These are phyloP conservation scores for Nicotiana sylvestris DNA, from an alignment of 257 asterid species.

Conservation along the genomic window DNA sequence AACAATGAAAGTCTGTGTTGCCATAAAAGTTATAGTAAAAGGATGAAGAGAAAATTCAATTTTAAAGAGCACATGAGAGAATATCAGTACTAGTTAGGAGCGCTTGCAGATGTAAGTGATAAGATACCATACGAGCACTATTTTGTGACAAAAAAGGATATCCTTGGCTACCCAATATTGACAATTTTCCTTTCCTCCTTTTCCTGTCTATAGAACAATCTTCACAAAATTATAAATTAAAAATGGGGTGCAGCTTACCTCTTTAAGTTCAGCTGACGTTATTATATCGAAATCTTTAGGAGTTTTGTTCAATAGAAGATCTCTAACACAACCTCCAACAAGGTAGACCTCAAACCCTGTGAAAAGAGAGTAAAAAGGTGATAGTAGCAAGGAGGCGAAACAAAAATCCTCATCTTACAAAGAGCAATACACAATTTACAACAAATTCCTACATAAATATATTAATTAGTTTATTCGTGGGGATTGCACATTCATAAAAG, in stretches of 20 bases:
- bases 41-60: not conserved
- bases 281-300: conserved; percentile 28
- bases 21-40: not conserved
- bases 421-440: not conserved
- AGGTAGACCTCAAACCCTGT: conserved; percentile 31
- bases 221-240: too few relatives aligned
- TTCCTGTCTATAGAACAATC: not conserved
- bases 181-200: not conserved
- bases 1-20: not conserved
- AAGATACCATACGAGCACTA: not conserved
- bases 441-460: not conserved
- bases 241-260: conserved; percentile 11
- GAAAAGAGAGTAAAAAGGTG: not conserved
- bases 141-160: not conserved
- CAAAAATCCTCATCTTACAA: not conserved
- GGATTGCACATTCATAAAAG: not conserved
- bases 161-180: not conserved
- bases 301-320: conserved; percentile 27
- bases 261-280: conserved; percentile 33
- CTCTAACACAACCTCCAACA: conserved; percentile 34
- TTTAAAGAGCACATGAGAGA: not conserved
- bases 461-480: not conserved
- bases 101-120: not conserved
- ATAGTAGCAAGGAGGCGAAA: not conserved
- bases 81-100: not conserved